Conservation (phyloP, 148 eudicot species). For the Simmondsia chinensis region DNA sequence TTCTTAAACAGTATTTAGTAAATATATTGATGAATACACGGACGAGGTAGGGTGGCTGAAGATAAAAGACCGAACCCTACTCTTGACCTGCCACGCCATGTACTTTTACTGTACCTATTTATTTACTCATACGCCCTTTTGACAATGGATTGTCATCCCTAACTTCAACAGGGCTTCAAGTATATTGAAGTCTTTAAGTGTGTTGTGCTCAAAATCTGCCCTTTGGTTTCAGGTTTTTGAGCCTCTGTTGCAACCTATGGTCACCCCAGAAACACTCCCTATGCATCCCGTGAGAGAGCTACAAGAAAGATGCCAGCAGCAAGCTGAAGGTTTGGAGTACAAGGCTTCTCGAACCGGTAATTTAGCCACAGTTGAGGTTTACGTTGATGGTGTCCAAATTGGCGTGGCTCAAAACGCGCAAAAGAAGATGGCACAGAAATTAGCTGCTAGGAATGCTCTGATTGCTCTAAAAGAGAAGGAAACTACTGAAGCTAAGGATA, state of each 20-base stretch:
- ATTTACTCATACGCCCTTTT: no score
- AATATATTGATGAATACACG: no score
- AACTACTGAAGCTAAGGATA: constrained; percentile 45
- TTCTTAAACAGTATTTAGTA: no score
- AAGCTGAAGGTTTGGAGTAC: constrained; percentile 95
- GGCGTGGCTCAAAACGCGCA: constrained; percentile 89
- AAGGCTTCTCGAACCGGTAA: constrained; percentile 81
- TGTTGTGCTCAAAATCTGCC: no score
- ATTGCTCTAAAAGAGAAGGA: constrained; percentile 73
- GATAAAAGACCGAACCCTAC: no score
- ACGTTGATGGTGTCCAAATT: constrained; percentile 79
- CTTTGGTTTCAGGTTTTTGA: constrained; percentile 70
- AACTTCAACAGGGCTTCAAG: no score
- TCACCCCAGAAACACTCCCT: constrained; percentile 96
- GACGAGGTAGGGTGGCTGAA: no score
- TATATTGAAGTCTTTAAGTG: no score
- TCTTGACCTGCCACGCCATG: no score
- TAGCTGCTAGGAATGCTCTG: constrained; percentile 94
- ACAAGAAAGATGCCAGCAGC: constrained; percentile 97
- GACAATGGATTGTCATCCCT: no score
- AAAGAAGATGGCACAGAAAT: constrained; percentile 97
- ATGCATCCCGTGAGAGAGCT: constrained; percentile 99
- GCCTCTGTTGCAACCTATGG: constrained; percentile 94
- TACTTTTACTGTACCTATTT: no score
- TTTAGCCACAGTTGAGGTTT: constrained; percentile 90